Percentiles rank a stretch among this genome's conserved stretches.
Conservation (phyloP, 2,329 filamentous ascomycete genomes). For the Chaetomiaceae sp. region DNA sequence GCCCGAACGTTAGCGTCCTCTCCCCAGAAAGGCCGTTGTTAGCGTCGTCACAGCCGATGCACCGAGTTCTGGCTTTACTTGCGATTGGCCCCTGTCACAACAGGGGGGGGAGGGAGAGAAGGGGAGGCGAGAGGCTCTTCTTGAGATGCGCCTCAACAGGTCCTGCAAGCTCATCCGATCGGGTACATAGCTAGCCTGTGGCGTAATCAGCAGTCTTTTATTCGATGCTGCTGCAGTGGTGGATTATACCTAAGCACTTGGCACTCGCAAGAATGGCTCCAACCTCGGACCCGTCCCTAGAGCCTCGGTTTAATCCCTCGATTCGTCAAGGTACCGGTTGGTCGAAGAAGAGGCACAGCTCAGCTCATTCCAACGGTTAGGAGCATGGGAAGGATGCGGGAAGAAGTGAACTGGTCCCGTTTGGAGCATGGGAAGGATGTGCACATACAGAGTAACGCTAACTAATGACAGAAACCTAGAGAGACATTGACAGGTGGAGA, state of each 20-base stretch:
- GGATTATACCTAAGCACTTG: conserved; percentile 3
- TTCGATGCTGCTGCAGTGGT: not conserved
- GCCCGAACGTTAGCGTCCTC: not conserved
- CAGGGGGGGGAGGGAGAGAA: not conserved
- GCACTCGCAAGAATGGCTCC: conserved; percentile 6
- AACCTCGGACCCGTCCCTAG: not conserved
- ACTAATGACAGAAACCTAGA: too few relatives aligned
- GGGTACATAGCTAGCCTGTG: conserved; percentile 4
- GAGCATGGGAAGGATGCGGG: not conserved
- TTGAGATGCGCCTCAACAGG: not conserved
- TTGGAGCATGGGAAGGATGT: too few relatives aligned
- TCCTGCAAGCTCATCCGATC: not conserved
- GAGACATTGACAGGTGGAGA: too few relatives aligned
- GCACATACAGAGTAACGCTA: too few relatives aligned
- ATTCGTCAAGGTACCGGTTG: not conserved
- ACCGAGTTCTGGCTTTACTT: conserved; percentile 16
- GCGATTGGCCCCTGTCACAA: conserved; percentile 13
- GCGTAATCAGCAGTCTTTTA: not conserved
- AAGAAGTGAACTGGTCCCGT: too few relatives aligned
- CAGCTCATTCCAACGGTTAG: not conserved
- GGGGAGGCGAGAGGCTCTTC: conserved; percentile 8
- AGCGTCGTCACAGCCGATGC: not conserved
- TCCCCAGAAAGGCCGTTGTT: not conserved
- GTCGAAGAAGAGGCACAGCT: not conserved
- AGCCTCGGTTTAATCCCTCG: conserved; percentile 8